These are phyloP conservation scores for Nephelium lappaceum DNA, from an alignment of 345 rosid species.

Conservation along the genomic window DNA sequence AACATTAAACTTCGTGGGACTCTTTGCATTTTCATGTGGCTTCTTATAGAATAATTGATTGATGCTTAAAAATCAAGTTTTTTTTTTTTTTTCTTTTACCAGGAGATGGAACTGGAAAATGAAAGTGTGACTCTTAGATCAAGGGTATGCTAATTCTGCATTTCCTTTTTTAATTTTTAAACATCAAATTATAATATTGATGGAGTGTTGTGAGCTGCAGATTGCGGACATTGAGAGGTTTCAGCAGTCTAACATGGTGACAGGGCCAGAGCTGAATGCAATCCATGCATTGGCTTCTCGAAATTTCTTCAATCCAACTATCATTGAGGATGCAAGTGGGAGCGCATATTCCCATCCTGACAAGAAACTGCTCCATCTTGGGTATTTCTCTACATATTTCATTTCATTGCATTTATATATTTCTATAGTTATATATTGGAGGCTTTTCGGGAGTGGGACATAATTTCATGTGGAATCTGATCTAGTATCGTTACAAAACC, in stretches of 20 bases:
- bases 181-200: no score
- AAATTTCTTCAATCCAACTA: constrained; percentile 71
- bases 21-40: background rate
- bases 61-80: background rate
- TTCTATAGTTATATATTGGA: no score
- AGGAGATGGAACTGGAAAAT: constrained; percentile 94
- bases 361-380: constrained; percentile 86
- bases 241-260: constrained; percentile 76
- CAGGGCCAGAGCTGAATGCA: constrained; percentile 67
- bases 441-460: no score
- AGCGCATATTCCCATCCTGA: constrained; percentile 58
- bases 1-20: background rate
- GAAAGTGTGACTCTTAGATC: constrained; percentile 79
- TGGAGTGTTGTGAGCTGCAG: constrained; percentile 30
- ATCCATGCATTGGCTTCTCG: constrained; percentile 83
- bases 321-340: constrained; percentile 49
- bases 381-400: constrained; percentile 31
- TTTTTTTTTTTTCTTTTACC: background rate
- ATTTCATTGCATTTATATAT: no score
- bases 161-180: background rate
- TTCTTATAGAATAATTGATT: background rate
- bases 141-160: constrained; percentile 49
- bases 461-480: no score
- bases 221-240: constrained; percentile 87
- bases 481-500: no score